Evolutionary conservation across 192 early-diverging fungal genomes (phyloP), one percentile per base, ranked within the genome.

Genomic region (Ambispora gerdemannii): DNA sequence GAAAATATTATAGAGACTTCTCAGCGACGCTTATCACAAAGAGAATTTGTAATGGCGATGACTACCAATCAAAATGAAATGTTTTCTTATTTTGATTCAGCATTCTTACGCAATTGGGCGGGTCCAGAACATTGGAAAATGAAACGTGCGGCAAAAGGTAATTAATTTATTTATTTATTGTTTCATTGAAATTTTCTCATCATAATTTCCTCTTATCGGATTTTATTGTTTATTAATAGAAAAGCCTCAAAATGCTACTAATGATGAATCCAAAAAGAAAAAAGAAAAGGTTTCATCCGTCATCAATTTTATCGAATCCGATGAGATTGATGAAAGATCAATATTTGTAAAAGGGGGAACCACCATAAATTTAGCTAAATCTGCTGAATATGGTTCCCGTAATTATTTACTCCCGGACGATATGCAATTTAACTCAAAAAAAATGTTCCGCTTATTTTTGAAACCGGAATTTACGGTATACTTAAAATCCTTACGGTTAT

Each of bases 71-170:
- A 83, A 10, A 82, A 88, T 49, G 90, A 87, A 61, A 80, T 91
- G 65, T 91, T 94, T 67, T 86, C 86, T 24, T 95, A 96, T 76
- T 96, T 97, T 84, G 95, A 96, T 78, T 77, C 87, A 28, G 87
- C 85, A 13, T 83, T 94, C 53, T 72, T 87, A 71, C 82, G 87
- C 51, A 86, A 87, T 58, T 98, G 96, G 96, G 96, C 95, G 7
- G 96, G 96, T 15, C 93, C 95, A 13, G 92, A 91, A 67, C 91
- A 93, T 74, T 98, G 95, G 95, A 92, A 88, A 35, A 70, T 92
- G 63, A 76, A 79, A 58, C 71, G 75, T 27, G 35, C 70, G 25
- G 71, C 35, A 19, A 82, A 59, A 75, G 56, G 83, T 81, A 52
- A 22, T 15, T 28, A 24, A 17, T 30, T 49, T 63, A 25, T 67